Evolutionary conservation across 2,329 filamentous ascomycete genomes (phyloP).

Genomic region (Ilyonectria sp.): DNA sequence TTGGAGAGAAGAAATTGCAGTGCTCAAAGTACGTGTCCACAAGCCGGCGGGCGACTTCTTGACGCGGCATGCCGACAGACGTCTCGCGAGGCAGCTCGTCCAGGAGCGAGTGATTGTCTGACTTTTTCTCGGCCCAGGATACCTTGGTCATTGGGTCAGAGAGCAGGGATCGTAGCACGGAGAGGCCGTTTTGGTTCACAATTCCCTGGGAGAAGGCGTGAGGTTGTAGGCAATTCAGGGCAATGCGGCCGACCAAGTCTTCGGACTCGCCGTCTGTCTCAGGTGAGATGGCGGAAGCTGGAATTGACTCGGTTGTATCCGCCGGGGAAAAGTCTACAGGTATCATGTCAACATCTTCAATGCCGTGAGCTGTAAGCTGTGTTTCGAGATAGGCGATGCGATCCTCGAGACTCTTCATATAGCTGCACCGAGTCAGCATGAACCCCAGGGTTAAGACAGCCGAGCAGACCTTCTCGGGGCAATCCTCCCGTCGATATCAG

Average conservation of each 20-base stretch:
- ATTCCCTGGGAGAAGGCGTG: slow-evolving; percentile 10
- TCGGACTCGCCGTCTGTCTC: background rate
- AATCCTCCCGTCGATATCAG: slow-evolving; percentile 34
- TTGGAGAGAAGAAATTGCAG: slow-evolving; percentile 47
- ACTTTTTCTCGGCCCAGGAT: slow-evolving; percentile 18
- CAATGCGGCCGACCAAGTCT: slow-evolving; percentile 19
- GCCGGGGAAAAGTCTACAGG: slow-evolving; percentile 2
- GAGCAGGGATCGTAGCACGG: slow-evolving; percentile 10
- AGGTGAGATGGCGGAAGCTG: background rate
- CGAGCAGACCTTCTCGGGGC: slow-evolving; percentile 40
- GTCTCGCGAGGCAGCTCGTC: slow-evolving; percentile 32
- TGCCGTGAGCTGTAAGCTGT: slow-evolving; percentile 10
- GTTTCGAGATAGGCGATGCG: slow-evolving; percentile 44
- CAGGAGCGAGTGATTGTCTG: slow-evolving; percentile 2
- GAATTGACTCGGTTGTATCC: background rate
- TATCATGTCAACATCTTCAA: slow-evolving; percentile 26
- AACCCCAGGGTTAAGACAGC: too few relatives aligned
- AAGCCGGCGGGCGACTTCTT: slow-evolving; percentile 26
- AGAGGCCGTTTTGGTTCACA: slow-evolving; percentile 20
- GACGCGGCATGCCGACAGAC: slow-evolving; percentile 25
- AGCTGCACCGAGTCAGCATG: slow-evolving; percentile 32
- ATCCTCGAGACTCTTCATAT: slow-evolving; percentile 47
- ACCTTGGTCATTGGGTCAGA: slow-evolving; percentile 13
- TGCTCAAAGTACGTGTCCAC: slow-evolving; percentile 48
- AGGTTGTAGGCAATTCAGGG: slow-evolving; percentile 10